Percentiles rank a stretch among this genome's conserved stretches.
Evolutionary conservation across 176 grass and related monocot species (phyloP).

Genomic region (Alopecurus myosuroides): DNA sequence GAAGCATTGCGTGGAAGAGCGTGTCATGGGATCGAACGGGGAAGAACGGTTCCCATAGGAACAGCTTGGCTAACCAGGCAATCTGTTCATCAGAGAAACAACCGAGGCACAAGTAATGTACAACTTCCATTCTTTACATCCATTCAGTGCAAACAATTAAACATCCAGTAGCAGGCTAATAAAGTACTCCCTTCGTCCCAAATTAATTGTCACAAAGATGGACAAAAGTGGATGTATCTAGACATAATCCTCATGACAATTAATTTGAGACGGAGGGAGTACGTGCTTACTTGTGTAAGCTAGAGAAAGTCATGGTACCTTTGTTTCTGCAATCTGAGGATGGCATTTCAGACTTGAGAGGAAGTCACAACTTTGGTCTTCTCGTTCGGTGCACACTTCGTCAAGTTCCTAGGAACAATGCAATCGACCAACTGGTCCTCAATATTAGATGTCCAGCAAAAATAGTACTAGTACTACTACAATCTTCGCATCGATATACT

Average conservation of each 20-base stretch:
- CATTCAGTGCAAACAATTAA: background rate
- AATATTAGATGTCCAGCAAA: background rate
- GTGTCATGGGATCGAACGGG: constrained; percentile 37
- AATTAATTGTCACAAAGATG: too few species aligned
- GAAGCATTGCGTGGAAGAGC: constrained; percentile 54
- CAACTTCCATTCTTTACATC: background rate
- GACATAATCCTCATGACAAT: too few species aligned
- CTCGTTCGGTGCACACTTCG: background rate
- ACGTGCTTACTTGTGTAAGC: background rate
- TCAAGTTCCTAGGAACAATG: constrained; percentile 25
- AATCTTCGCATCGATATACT: background rate
- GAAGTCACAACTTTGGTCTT: constrained; percentile 10
- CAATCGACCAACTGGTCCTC: background rate
- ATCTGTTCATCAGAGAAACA: constrained; percentile 38
- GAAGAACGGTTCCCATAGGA: constrained; percentile 65
- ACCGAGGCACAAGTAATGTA: background rate
- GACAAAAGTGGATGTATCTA: too few species aligned
- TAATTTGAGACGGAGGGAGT: too few species aligned
- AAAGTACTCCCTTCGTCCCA: too few species aligned
- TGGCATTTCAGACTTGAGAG: constrained; percentile 26
- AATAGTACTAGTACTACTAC: background rate
- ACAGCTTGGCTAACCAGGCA: constrained; percentile 42
- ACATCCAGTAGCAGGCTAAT: background rate
- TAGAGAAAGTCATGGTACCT: background rate
- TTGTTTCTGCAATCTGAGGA: constrained; percentile 41